Base-by-base conservation (phyloP, 768 basidiomycete species). In the Macrolepiota dolichaula region DNA sequence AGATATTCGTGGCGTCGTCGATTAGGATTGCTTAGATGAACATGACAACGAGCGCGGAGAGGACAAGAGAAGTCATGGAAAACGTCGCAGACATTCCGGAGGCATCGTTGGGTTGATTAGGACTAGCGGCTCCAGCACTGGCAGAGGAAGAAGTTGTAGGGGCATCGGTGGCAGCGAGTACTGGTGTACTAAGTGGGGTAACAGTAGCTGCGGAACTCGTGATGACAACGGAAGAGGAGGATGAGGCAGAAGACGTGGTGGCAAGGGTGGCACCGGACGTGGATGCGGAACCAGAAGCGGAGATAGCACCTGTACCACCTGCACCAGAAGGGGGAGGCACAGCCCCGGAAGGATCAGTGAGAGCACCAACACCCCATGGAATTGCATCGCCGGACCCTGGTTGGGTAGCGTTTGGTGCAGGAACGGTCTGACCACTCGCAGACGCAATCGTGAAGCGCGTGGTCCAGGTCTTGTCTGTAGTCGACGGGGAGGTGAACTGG, bases 381-480 rank as follows among this genome's bases (percentile, higher is more conserved):
- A 92, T 85, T 13, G 71, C 63, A 10, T 77, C 83, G 52, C 79
- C 72, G 0, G 83, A 77, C 42, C 74, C 69, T 5, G 86, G 83
- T 65, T 92, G 86, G 0, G 72, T 81, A 11, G 75, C 37, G 58
- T 89, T 77, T 17, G 81, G 58, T 0, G 91, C 79, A 3, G 84
- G 66, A 2, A 77, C 77, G 55, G 79, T 75, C 7, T 72, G 63
- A 12, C 83, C 85, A 25, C 70, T 65, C 3, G 79, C 49, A 36
- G 79, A 81, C 2, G 87, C 84, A 67, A 94, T 91, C 37, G 87
- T 76, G 78, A 92, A 93, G 24, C 92, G 88, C 15, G 83, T 85
- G 1, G 90, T 89, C 92, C 92, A 94, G 37, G 75, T 71, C 68
- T 76, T 78, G 52, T 67, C 68, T 38, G 72, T 1, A 0, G 82